phyloP scores from a whole-genome alignment of 2,329 filamentous ascomycete genomes.

The Alternaria sp. region DNA sequence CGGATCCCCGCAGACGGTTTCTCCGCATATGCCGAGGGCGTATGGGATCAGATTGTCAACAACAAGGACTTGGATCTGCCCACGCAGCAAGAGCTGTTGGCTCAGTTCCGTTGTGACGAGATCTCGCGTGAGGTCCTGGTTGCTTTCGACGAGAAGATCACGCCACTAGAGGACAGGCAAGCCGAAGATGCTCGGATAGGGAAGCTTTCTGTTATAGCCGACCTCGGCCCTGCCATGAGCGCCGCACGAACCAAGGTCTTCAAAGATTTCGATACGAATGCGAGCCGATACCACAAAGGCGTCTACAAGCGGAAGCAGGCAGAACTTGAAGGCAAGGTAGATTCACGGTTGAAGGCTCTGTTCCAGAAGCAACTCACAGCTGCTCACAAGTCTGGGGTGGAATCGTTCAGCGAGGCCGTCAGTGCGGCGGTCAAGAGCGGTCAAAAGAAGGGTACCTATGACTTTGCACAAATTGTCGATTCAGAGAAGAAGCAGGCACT shows the following conservation, averaged over 20 bases:
- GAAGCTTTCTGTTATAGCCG: constrained; percentile 74
- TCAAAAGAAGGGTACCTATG: constrained; percentile 93
- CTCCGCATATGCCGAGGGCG: constrained; percentile 87
- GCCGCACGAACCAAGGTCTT: constrained; percentile 76
- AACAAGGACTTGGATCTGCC: constrained; percentile 98
- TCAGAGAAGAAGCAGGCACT: constrained; percentile 81
- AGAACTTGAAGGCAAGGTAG: constrained; percentile 87
- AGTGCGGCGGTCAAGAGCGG: constrained; percentile 86
- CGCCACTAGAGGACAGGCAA: constrained; percentile 87
- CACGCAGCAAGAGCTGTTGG: constrained; percentile 94
- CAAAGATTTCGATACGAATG: constrained; percentile 87
- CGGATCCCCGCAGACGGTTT: constrained; percentile 98
- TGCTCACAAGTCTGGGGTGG: constrained; percentile 87
- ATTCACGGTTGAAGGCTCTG: constrained; percentile 84
- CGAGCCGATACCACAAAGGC: constrained; percentile 94
- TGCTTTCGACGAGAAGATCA: constrained; percentile 81
- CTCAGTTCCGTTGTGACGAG: constrained; percentile 97
- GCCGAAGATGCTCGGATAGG: constrained; percentile 77
- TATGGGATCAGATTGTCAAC: constrained; percentile 98
- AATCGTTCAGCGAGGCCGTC: constrained; percentile 87
- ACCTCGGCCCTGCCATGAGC: constrained; percentile 78
- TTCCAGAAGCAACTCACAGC: constrained; percentile 89
- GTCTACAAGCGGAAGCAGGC: constrained; percentile 87
- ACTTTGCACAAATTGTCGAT: constrained; percentile 93
- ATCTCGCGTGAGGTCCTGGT: constrained; percentile 89